These are phyloP conservation scores for Lanmaoa rubissima DNA, from an alignment of 768 basidiomycete genomes.

Conservation along the genomic window DNA sequence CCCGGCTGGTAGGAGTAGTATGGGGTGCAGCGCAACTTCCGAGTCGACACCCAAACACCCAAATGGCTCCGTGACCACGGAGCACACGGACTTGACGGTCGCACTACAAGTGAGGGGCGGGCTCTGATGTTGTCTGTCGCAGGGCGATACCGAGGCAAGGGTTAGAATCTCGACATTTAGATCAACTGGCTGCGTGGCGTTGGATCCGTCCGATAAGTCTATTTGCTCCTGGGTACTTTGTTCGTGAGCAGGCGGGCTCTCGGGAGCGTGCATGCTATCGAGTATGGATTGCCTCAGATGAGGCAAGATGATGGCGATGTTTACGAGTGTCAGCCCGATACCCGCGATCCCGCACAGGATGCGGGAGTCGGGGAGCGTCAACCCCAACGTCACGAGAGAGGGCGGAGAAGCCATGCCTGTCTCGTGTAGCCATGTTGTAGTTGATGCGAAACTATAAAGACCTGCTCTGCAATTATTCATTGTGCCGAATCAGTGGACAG, in stretches of 20 bases:
- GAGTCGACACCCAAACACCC: neutral
- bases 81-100: neutral
- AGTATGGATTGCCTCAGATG: slow-evolving; percentile 22
- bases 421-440: slow-evolving; percentile 20
- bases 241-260: neutral
- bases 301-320: slow-evolving; percentile 25
- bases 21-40: neutral
- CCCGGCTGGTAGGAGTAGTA: neutral
- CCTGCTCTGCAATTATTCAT: slow-evolving; percentile 29
- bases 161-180: neutral
- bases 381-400: slow-evolving; percentile 20
- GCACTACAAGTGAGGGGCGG: neutral
- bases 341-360: slow-evolving; percentile 24
- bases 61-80: neutral
- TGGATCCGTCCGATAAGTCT: neutral
- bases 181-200: neutral
- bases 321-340: slow-evolving; percentile 26
- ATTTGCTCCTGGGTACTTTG: neutral
- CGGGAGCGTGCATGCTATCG: slow-evolving; percentile 6
- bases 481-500: neutral
- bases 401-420: slow-evolving; percentile 26
- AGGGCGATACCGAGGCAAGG: neutral
- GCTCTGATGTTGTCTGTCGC: neutral
- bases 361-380: slow-evolving; percentile 29
- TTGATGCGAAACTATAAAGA: slow-evolving; percentile 26